These are phyloP conservation scores for Penicillium cosmopolitanum DNA, from an alignment of 495 filamentous ascomycete genomes.

Conservation along the genomic window DNA sequence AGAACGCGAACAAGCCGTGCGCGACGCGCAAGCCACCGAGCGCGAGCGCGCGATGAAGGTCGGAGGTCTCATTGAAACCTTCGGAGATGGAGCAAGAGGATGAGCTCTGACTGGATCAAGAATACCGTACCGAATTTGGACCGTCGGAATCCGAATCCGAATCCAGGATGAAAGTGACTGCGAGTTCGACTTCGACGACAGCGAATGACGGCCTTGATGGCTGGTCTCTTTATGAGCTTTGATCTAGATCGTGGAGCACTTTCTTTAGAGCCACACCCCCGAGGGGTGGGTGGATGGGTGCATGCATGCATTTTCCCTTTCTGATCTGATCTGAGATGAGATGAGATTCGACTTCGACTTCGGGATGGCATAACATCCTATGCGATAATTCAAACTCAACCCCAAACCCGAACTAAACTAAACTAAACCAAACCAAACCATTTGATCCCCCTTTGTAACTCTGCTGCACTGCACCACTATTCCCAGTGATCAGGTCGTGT, in stretches of 20 bases:
- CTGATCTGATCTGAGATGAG: too few relatives aligned
- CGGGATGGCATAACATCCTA: too few relatives aligned
- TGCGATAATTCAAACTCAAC: background rate
- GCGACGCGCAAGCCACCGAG: constrained; percentile 78
- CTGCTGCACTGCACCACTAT: background rate
- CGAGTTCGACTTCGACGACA: background rate
- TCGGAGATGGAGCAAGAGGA: constrained; percentile 90
- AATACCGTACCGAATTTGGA: constrained; percentile 62
- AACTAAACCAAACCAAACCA: background rate
- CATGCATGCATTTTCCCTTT: too few relatives aligned
- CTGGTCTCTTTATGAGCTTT: constrained; percentile 47
- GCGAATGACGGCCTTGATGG: constrained; percentile 41
- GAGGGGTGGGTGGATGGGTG: too few relatives aligned
- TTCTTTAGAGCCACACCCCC: background rate
- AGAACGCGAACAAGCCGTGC: constrained; percentile 83
- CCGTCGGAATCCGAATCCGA: constrained; percentile 18
- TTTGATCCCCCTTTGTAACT: constrained; percentile 3
- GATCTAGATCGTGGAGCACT: background rate
- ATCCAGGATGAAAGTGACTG: constrained; percentile 7
- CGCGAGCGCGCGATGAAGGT: constrained; percentile 89
- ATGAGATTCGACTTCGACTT: too few relatives aligned
- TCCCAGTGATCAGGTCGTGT: constrained; percentile 7
- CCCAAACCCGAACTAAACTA: background rate
- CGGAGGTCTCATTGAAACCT: constrained; percentile 87
- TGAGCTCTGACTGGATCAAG: constrained; percentile 82